Evolutionary conservation across 192 early-diverging fungal species (phyloP), one percentile per base, ranked within the genome.

Genomic region (Umbelopsis isabellina): DNA sequence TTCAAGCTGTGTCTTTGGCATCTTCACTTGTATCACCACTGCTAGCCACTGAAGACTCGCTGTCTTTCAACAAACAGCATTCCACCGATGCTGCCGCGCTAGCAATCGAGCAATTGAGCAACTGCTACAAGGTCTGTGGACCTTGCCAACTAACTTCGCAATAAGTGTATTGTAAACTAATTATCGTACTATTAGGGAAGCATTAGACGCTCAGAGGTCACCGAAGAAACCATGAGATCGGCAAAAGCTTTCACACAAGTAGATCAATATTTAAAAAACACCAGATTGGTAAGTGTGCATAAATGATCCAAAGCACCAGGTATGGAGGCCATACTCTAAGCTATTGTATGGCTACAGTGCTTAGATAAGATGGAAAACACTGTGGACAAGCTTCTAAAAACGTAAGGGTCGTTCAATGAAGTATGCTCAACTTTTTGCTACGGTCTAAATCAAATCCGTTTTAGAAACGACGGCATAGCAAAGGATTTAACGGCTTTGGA

Each of bases 211-310:
- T 27, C 55, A 37, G 55, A 61, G 7, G 55, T 61, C 15, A 30
- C 55, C 3, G 55, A 61, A 0, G 55, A 61, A 15, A 61, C 55
- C 10, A 12, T 61, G 5, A 61, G 13, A 18, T 61, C 33, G 3
- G 55, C 55, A 7, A 61, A 61, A 35, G 55, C 55, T 2, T 61
- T 61, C 15, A 61, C 55, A 13, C 55, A 61, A 35, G 55, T 61
- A 13, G 55, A 61, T 61, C 55, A 61, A 35, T 61, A 61, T 61
- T 25, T 61, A 18, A 61, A 61, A 30, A 61, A 35, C 13, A 61
- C 55, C 16, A 25, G 33, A 35, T 35, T 30, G 9, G 55, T 61
- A 61, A 61, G 55, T 33, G 1, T 41, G 37, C 37, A 41, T 41
- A 10, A n/a, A 13, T 1, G 25, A 12, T 23, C 8, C 27, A 3